phyloP scores from a whole-genome alignment of 2,329 filamentous ascomycete species.

The Tolypocladium ovalisporum region DNA sequence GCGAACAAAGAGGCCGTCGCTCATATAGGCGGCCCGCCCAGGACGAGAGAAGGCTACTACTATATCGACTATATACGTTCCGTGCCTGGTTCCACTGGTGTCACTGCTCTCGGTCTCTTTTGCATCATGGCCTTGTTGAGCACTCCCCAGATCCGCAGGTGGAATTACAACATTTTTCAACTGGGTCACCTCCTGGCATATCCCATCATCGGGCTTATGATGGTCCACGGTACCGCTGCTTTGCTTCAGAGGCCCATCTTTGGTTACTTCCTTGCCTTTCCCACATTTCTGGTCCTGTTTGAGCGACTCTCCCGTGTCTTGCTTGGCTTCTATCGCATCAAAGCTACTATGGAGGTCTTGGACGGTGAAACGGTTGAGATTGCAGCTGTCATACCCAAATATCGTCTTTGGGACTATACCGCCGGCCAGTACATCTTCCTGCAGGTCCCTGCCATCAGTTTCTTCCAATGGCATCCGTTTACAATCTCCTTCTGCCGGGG shows the following conservation, averaged over 20 bases:
- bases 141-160: slow-evolving; percentile 36
- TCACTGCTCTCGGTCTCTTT: slow-evolving; percentile 37
- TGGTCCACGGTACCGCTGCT: slow-evolving; percentile 39
- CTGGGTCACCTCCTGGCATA: slow-evolving; percentile 47
- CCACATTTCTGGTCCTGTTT: slow-evolving; percentile 35
- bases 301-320: slow-evolving; percentile 35
- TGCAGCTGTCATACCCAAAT: slow-evolving; percentile 33
- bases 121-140: slow-evolving; percentile 36
- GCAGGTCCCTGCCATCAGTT: slow-evolving; percentile 39
- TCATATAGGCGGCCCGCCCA: slow-evolving; percentile 10
- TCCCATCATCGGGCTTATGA: slow-evolving; percentile 43
- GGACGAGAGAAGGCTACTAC: not conserved
- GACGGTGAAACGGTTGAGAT: slow-evolving; percentile 42
- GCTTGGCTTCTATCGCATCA: slow-evolving; percentile 36
- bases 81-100: slow-evolving; percentile 38
- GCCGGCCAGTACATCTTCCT: slow-evolving; percentile 49
- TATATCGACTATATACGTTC: slow-evolving; percentile 6
- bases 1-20: slow-evolving; percentile 31
- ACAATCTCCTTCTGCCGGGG: slow-evolving; percentile 44
- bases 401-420: slow-evolving; percentile 39
- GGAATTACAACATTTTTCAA: slow-evolving; percentile 47
- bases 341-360: slow-evolving; percentile 34
- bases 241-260: slow-evolving; percentile 45
- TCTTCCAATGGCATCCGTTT: slow-evolving; percentile 50
- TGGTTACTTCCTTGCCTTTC: slow-evolving; percentile 44